Percentiles rank a stretch among this genome's conserved stretches.
phyloP scores from a whole-genome alignment of 306 rosid genomes.

The Pyrus pyrifolia region DNA sequence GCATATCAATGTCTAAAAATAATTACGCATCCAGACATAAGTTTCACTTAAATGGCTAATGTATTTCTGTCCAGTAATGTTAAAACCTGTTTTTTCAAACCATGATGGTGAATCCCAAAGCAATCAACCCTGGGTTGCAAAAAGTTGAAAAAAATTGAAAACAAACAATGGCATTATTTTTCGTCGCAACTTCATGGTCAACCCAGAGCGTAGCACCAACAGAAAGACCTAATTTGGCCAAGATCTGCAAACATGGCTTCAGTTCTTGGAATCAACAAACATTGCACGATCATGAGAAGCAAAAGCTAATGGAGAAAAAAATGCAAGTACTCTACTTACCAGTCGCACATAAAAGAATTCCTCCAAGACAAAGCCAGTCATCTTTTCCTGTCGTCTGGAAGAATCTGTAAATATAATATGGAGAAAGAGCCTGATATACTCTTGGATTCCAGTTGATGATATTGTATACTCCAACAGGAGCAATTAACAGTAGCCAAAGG shows the following conservation, averaged over 20 bases:
- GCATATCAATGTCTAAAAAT: background rate
- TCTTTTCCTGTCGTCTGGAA: constrained; percentile 61
- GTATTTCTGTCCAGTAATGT: background rate
- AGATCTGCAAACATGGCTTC: constrained; percentile 82
- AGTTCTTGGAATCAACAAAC: constrained; percentile 52
- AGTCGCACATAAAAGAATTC: constrained; percentile 61
- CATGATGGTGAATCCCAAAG: background rate
- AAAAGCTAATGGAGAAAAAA: constrained; percentile 10
- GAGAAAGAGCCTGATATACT: constrained; percentile 74
- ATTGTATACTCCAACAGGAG: constrained; percentile 69
- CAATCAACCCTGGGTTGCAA: background rate
- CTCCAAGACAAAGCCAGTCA: constrained; percentile 78
- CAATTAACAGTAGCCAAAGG: constrained; percentile 62
- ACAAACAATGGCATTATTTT: background rate
- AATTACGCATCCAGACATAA: background rate
- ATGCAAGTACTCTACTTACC: constrained; percentile 36
- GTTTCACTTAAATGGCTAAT: background rate
- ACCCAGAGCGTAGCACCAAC: no score
- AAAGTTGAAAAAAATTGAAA: background rate
- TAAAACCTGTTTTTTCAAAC: background rate
- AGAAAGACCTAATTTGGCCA: constrained; percentile 21
- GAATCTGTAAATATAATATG: constrained; percentile 64
- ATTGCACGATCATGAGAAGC: constrained; percentile 7
- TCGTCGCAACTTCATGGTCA: no score
- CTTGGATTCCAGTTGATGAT: constrained; percentile 67